These are phyloP conservation scores for Solanum paucissectum DNA, from an alignment of 257 asterid genomes.

Conservation along the genomic window DNA sequence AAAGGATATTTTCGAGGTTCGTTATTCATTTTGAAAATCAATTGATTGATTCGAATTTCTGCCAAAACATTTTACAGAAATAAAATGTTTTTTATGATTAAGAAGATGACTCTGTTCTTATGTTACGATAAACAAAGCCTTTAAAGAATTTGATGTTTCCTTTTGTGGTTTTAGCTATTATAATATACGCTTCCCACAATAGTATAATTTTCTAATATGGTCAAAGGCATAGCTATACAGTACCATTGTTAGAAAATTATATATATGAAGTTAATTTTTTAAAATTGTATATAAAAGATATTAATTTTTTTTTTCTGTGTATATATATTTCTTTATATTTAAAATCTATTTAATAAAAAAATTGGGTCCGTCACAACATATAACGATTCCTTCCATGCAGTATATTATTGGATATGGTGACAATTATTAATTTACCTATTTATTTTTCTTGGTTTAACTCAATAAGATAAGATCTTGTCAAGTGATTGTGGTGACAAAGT, in stretches of 20 bases:
- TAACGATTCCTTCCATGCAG: not conserved
- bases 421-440: not conserved
- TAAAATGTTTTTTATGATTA: too few species aligned
- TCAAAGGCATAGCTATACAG: not conserved
- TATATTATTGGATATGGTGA: not conserved
- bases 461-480: not conserved
- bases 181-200: not conserved
- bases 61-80: not conserved
- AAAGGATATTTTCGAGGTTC: not conserved
- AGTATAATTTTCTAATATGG: not conserved
- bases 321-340: not conserved
- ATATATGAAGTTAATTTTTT: too few species aligned
- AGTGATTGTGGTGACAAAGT: not conserved
- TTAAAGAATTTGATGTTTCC: not conserved
- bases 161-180: not conserved
- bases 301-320: not conserved
- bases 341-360: not conserved
- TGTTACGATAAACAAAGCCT: not conserved
- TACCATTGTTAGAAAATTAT: too few species aligned
- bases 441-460: not conserved
- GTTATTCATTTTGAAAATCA: not conserved
- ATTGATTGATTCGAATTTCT: not conserved
- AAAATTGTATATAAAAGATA: too few species aligned
- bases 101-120: not conserved
- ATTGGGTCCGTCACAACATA: accelerated